Evolutionary conservation across 129 eudicot species (phyloP), one percentile per base, ranked within the genome.

Genomic region (Calendula officinalis): DNA sequence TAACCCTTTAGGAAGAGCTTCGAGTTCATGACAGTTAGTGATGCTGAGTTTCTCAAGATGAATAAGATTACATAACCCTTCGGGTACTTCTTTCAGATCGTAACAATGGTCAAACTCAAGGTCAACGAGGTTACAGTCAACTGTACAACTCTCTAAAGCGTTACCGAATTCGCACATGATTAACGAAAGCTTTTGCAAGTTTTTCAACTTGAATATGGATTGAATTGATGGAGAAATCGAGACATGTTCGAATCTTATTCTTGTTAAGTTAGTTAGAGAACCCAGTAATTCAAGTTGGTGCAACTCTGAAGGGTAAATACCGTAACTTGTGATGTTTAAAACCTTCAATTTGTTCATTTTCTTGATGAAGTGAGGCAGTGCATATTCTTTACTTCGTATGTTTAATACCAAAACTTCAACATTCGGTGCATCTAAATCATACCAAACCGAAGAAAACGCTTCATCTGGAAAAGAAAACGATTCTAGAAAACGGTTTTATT

Each of bases 11-110:
- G 79, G 84, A 45, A 82, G 83, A 45, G 59, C 63, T 3, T 41
- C 33, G n/a, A 82, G 68, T 76, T 75, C 88, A 33, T 75, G 80
- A n/a, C 88, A 82, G n/a, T 75, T 54, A 38, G 81, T 75, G 57
- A 78, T 63, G 74, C 64, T 75, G 38, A 82, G 65, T 67, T 78
- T 82, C 35, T 75, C 46, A n/a, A 82, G 71, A 50, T 35, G 45
- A 37, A 4, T 5, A 16, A 82, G 71, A 17, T 55, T 27, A 60
- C 88, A 78, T n/a, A 78, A 0, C 5, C 41, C 72, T 2, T 36
- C 36, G 1, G 81, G 88, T 9, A 83, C 40, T 53, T 76, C 46
- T 13, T 32, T 74, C 62, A 83, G 71, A 57, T 83, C 82, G 22
- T 68, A 48, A 36, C 84, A 83, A 38, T 73, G 72, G 40, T 79